Evolutionary conservation across 495 filamentous ascomycete genomes (phyloP).

Genomic region (Aspergillus bridgeri): DNA sequence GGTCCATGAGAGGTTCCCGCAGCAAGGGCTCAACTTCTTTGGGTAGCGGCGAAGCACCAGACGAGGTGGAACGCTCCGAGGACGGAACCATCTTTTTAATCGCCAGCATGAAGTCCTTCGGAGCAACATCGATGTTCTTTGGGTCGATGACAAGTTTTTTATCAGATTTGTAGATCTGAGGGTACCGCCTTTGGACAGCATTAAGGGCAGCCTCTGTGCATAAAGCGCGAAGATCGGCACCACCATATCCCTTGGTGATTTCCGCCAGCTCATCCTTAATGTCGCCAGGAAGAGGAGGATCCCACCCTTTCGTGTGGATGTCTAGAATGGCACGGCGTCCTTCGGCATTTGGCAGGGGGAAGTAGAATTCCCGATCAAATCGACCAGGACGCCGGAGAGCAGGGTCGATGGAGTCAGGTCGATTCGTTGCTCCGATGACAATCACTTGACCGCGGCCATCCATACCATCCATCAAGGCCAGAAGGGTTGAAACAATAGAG

Average conservation of each 20-base stretch:
- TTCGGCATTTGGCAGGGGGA: constrained; percentile 78
- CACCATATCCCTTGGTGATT: constrained; percentile 92
- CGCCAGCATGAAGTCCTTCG: constrained; percentile 95
- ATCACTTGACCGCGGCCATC: constrained; percentile 97
- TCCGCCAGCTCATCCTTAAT: constrained; percentile 85
- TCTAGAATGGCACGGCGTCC: constrained; percentile 82
- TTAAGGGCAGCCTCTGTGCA: constrained; percentile 99
- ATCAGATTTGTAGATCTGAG: constrained; percentile 89
- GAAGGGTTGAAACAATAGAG: constrained; percentile 90
- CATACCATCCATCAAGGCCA: constrained; percentile 99
- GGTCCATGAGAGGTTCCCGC: constrained; percentile 61
- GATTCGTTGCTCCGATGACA: constrained; percentile 95
- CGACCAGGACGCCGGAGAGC: constrained; percentile 94
- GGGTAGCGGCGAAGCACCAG: constrained; percentile 73
- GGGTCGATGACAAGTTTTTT: constrained; percentile 89
- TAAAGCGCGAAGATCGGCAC: constrained; percentile 88
- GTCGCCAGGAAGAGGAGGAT: constrained; percentile 62
- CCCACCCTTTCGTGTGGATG: constrained; percentile 95
- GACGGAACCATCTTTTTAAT: constrained; percentile 95
- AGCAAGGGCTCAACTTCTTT: constrained; percentile 78
- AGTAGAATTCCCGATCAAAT: constrained; percentile 98
- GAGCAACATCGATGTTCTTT: constrained; percentile 72
- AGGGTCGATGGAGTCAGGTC: constrained; percentile 96
- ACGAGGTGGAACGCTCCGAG: constrained; percentile 81
- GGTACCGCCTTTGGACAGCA: constrained; percentile 90